Evolutionary conservation across 2,329 filamentous ascomycete species (phyloP).

Genomic region (Diaporthe aspalathi): DNA sequence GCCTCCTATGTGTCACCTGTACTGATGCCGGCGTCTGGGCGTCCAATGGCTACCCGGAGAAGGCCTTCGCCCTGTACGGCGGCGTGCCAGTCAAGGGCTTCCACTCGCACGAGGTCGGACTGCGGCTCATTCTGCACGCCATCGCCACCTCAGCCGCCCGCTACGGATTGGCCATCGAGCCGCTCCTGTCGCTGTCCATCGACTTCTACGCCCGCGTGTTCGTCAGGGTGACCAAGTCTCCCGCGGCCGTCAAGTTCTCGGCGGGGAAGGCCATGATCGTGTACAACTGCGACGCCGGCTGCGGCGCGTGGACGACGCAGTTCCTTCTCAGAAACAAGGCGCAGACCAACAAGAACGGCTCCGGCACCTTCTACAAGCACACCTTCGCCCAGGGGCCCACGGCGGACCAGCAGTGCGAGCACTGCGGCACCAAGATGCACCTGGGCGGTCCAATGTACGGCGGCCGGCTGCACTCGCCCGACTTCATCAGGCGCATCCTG

Average conservation of each 20-base stretch:
- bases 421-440: conserved; percentile 90
- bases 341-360: conserved; percentile 76
- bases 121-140: conserved; percentile 86
- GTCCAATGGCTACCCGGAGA: conserved; percentile 93
- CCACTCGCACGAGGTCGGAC: conserved; percentile 88
- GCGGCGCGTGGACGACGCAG: conserved; percentile 91
- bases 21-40: conserved; percentile 97
- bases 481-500: conserved; percentile 84
- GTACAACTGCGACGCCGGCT: conserved; percentile 91
- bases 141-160: conserved; percentile 83
- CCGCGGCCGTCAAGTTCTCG: conserved; percentile 88
- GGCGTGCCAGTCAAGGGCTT: conserved; percentile 86
- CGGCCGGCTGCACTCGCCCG: conserved; percentile 85
- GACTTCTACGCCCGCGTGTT: conserved; percentile 96
- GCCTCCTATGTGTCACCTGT: conserved; percentile 93
- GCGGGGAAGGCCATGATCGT: conserved; percentile 93
- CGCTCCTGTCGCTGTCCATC: conserved; percentile 90
- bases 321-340: conserved; percentile 77
- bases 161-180: conserved; percentile 90
- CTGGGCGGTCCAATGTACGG: conserved; percentile 95
- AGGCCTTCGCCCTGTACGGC: conserved; percentile 93
- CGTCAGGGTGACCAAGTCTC: conserved; percentile 81
- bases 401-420: conserved; percentile 74
- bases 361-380: conserved; percentile 80
- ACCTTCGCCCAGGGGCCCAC: conserved; percentile 78